phyloP scores from a whole-genome alignment of 495 filamentous ascomycete genomes.

The Penicillium longicatenatum region DNA sequence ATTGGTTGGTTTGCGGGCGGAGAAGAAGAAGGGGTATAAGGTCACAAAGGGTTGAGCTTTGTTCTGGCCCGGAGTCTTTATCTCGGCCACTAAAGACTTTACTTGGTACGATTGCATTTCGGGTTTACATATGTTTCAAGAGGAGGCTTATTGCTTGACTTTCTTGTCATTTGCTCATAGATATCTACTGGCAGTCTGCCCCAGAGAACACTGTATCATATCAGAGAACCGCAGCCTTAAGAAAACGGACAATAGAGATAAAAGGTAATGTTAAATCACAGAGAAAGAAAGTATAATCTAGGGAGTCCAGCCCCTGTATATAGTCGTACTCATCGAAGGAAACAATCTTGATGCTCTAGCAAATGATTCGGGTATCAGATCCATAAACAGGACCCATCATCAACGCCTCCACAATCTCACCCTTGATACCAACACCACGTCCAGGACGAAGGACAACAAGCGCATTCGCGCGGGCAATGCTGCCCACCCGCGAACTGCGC shows the following conservation, averaged over 20 bases:
- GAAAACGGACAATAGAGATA: background rate
- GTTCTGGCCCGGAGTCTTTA: background rate
- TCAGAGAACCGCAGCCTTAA: background rate
- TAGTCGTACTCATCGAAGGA: conserved; percentile 11
- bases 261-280: conserved; percentile 1
- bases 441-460: conserved; percentile 73
- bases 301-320: conserved; percentile 18
- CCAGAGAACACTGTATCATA: conserved; percentile 11
- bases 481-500: conserved; percentile 85
- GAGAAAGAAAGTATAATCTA: conserved; percentile 10
- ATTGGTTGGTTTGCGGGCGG: conserved; percentile 67
- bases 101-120: background rate
- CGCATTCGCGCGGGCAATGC: conserved; percentile 84
- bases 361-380: conserved; percentile 31
- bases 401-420: conserved; percentile 59
- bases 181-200: conserved; percentile 18
- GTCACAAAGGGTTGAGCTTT: conserved; percentile 28
- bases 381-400: conserved; percentile 55
- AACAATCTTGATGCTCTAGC: conserved; percentile 4
- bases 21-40: conserved; percentile 65
- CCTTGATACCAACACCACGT: conserved; percentile 50
- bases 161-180: conserved; percentile 16
- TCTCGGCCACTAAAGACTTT: background rate
- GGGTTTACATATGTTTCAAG: conserved; percentile 5
- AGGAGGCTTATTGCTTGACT: background rate